These are phyloP conservation scores for Claviceps cyperi DNA, from an alignment of 2,329 filamentous ascomycete species.

Conservation along the genomic window DNA sequence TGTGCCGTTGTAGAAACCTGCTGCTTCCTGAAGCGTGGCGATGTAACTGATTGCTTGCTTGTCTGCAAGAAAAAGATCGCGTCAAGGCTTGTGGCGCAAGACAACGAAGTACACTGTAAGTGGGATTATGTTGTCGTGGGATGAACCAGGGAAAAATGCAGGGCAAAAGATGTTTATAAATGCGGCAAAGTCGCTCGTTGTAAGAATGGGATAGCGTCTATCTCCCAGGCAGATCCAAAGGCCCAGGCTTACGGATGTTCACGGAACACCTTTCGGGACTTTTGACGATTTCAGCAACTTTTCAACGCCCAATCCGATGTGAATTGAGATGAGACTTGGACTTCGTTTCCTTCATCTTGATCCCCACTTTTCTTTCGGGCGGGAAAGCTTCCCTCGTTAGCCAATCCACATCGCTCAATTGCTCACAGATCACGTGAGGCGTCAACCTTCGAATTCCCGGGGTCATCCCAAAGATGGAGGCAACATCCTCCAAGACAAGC, in stretches of 20 bases:
- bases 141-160: too few species aligned
- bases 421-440: slow-evolving; percentile 22
- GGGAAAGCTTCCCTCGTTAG: neutral
- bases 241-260: too few species aligned
- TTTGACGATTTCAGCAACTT: neutral
- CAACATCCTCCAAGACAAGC: neutral
- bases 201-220: too few species aligned
- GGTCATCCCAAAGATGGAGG: neutral
- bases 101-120: too few species aligned
- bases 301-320: neutral
- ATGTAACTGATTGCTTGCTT: neutral
- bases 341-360: neutral
- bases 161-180: too few species aligned
- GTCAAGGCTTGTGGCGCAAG: too few species aligned
- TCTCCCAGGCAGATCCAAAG: too few species aligned
- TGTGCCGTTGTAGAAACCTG: too few species aligned
- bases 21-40: too few species aligned
- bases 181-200: too few species aligned
- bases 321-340: neutral
- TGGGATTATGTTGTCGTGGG: too few species aligned
- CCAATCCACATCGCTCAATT: slow-evolving; percentile 22
- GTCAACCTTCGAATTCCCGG: neutral
- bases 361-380: neutral
- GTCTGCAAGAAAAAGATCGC: neutral
- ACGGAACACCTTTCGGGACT: neutral